Conservation (phyloP, 371 early-diverging fungal species). For the Mortierella sp. region DNA sequence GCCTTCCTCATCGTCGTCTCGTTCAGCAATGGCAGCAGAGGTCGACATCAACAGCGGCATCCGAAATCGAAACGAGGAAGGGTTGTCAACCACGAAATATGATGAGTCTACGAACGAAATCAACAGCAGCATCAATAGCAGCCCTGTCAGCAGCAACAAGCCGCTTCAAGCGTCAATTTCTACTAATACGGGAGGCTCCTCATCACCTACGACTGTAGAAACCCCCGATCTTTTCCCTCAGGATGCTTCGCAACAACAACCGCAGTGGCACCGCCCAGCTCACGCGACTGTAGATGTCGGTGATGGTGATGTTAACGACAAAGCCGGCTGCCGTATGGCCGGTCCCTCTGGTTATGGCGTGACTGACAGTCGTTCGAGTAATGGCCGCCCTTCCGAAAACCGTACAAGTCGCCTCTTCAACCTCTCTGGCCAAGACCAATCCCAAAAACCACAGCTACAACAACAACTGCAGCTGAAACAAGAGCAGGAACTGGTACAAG, state of each 20-base stretch:
- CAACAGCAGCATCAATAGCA: background rate
- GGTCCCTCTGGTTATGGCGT: background rate
- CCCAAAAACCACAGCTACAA: background rate
- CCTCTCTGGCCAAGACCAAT: background rate
- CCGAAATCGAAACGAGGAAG: background rate
- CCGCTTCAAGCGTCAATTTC: background rate
- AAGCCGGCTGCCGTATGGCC: background rate
- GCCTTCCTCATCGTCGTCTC: background rate
- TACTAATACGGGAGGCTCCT: background rate
- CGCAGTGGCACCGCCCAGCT: too few species aligned
- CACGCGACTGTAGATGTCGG: background rate
- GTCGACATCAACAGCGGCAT: background rate
- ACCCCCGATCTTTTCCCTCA: background rate
- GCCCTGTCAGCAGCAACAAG: background rate
- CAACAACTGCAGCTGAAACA: background rate
- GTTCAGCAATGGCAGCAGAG: background rate
- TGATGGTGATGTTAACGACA: background rate
- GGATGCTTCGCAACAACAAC: background rate
- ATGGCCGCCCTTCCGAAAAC: background rate
- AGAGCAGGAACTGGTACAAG: background rate
- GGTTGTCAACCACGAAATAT: background rate
- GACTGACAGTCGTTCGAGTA: background rate
- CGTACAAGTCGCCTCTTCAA: background rate
- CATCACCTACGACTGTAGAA: background rate
- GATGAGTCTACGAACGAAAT: background rate